Conservation (phyloP, 2,329 filamentous ascomycete species). For the Fusarium multiceps region DNA sequence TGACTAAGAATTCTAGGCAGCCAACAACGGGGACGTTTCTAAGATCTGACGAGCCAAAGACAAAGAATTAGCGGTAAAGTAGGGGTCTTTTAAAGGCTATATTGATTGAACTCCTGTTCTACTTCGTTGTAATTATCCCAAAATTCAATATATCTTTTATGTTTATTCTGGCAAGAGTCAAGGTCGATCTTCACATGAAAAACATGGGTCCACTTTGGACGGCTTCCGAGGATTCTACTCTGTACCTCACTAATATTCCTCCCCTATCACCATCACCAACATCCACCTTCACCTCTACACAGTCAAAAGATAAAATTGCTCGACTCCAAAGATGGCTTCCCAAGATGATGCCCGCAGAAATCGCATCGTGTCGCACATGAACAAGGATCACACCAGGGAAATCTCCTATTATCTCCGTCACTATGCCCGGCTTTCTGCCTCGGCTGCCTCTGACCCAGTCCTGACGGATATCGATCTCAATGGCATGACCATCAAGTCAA, state of each 20-base stretch:
- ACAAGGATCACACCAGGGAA: constrained; percentile 80
- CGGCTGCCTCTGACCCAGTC: constrained; percentile 65
- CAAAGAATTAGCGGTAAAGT: not conserved
- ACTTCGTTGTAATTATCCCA: no score
- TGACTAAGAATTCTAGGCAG: not conserved
- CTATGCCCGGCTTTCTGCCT: constrained; percentile 68
- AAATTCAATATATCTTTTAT: no score
- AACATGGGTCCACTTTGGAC: constrained; percentile 39
- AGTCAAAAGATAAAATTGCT: not conserved
- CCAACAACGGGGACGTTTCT: not conserved
- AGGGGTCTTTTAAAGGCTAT: not conserved
- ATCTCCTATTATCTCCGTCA: constrained; percentile 82
- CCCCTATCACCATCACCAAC: not conserved
- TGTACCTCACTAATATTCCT: not conserved
- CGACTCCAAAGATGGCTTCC: constrained; percentile 36
- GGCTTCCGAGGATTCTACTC: constrained; percentile 8
- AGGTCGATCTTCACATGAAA: constrained; percentile 13
- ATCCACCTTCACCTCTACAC: not conserved
- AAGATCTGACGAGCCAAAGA: not conserved
- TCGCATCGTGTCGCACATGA: constrained; percentile 81
- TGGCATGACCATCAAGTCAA: constrained; percentile 69
- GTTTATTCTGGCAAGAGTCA: not conserved
- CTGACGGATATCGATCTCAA: constrained; percentile 74
- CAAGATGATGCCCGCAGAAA: constrained; percentile 48
- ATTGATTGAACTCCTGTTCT: not conserved